Evolutionary conservation across 805 yeast genomes (phyloP), one percentile per base, ranked within the genome.

Genomic region (Zygoascus flipseniorum): DNA sequence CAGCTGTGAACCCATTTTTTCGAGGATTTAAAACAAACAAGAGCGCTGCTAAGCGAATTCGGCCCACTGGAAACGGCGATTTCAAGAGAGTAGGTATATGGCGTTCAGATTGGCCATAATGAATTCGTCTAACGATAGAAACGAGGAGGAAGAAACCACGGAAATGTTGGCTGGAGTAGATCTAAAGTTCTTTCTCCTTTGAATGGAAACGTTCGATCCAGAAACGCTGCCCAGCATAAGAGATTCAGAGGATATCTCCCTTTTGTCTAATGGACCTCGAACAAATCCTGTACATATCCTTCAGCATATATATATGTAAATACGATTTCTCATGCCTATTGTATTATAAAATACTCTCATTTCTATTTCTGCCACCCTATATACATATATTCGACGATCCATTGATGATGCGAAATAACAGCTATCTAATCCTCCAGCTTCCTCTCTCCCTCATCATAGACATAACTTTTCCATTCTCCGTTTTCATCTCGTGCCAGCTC

Each of bases 141-240:
- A 57, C 80, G 82, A 61, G 85, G 95, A 19, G 95, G 96, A 10
- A 80, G 96, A 72, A 85, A 86, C 60, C 97, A 90, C 67, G 97
- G 97, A 50, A 90, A 90, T 64, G 87, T 89, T 1, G 90, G 96
- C 20, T 90, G 93, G 85, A 77, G 89, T 32, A 72, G 79, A 43
- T 76, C 82, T 50, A 74, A 65, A 20, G 57, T 66, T 78, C 26
- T 67, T 70, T 85, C 63, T 73, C 79, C 56, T 76, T 76, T 61
- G 74, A 85, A 69, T 78, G 59, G 85, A 81, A 31, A 84, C 76
- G 60, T 79, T 76, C 8, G 65, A 70, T 60, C 87, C 82, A 42
- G 75, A 70, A 57, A 74, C 62, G 60, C 60, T 14, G 46, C 50
- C 35, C 56, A 55, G 47, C 43, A 47, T 39, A 42, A 43, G 31